Percentiles rank a stretch among this genome's conserved stretches.
Conservation (phyloP, 2,329 filamentous ascomycete species). For the Penicillium rolfsii region DNA sequence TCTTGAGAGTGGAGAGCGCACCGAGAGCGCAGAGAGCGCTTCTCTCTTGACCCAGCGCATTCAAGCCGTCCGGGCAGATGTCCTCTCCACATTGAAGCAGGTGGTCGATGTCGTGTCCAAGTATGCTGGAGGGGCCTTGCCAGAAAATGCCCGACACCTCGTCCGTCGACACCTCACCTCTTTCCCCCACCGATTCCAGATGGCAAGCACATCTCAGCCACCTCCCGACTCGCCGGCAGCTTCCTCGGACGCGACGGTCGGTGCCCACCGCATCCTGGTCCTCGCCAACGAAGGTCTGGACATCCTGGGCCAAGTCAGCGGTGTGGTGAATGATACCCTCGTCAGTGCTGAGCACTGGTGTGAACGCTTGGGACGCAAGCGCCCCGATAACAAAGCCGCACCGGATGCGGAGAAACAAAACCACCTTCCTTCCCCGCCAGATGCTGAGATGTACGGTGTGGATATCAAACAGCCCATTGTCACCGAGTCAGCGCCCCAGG, state of each 20-base stretch:
- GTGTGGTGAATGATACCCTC: constrained; percentile 85
- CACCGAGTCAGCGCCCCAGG: constrained; percentile 20
- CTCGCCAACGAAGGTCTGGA: constrained; percentile 89
- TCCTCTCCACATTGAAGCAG: constrained; percentile 77
- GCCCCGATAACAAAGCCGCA: constrained; percentile 32
- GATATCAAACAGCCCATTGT: constrained; percentile 37
- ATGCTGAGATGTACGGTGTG: constrained; percentile 26
- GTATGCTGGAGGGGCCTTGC: constrained; percentile 87
- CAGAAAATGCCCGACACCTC: constrained; percentile 81
- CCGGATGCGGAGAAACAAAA: constrained; percentile 29
- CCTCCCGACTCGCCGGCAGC: constrained; percentile 38
- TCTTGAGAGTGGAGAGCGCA: constrained; percentile 26
- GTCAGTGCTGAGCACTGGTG: constrained; percentile 92
- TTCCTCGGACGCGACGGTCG: constrained; percentile 53
- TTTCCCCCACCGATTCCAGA: constrained; percentile 78
- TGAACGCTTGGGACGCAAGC: constrained; percentile 67
- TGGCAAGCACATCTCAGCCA: constrained; percentile 62
- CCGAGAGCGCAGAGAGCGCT: constrained; percentile 29
- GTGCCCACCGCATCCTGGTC: constrained; percentile 76
- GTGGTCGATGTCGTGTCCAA: constrained; percentile 84
- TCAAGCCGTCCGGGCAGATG: constrained; percentile 67
- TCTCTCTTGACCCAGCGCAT: constrained; percentile 57
- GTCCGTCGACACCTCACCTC: constrained; percentile 84
- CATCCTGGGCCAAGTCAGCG: constrained; percentile 90
- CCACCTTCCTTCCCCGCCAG: constrained; percentile 17